Base-by-base conservation (phyloP, 140 eudicot species). In the Anethum foeniculum region DNA sequence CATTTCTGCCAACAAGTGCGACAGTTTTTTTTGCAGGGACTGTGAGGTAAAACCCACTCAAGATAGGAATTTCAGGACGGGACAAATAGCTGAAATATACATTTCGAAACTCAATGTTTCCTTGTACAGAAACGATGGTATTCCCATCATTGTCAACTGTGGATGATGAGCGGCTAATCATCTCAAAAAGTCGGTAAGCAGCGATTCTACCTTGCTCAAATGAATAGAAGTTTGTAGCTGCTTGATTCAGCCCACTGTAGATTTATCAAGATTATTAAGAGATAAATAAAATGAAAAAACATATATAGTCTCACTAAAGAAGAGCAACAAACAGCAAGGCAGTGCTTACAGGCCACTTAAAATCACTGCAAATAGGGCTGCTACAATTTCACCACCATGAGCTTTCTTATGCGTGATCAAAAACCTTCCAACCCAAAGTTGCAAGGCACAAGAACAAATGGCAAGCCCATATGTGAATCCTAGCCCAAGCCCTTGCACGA, bases 141-240 rank as follows among this genome's bases (percentile, higher is more conserved):
- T 80, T 80, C 36, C 99, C 99, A 25, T 94, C 97, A 83, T 92
- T 88, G 85, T 92, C 86, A 49, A 88, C 86, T 64, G 86, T 75
- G 49, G 98, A 92, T 23, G 96, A 89, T 79, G 98, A 94, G 41
- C 99, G 96, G 75, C 95, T 92, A 78, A 95, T 95, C 99, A 95
- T 95, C 90, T 95, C 99, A 86, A 88, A 92, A 79, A 95, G 93
- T 69, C 97, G 84, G 77, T 90, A 95, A 46, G 99, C 99, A 82
- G 99, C 97, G 78, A 95, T 92, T 80, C 97, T 91, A 81, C 97
- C 99, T 95, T 92, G 99, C 83, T 92, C 97, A 85, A 95, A 95
- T 18, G 97, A 92, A 81, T 92, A 95, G 85, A 95, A 92, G 86
- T 95, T 92, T 34, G 99, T 92, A 62, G 99, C 99, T 3, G 99